Conservation (phyloP, 306 rosid genomes). For the Castanea mollissima region DNA sequence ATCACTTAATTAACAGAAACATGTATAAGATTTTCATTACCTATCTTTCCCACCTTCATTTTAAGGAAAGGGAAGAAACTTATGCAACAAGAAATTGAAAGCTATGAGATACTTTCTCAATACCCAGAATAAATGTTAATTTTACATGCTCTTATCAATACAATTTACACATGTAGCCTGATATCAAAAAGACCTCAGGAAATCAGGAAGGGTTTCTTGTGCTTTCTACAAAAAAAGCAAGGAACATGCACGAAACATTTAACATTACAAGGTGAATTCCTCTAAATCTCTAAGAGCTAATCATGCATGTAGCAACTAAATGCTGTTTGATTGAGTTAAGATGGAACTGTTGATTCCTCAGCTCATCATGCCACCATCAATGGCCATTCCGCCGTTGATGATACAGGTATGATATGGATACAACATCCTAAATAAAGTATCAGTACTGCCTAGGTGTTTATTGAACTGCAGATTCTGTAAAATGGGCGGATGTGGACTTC, state of each 20-base stretch:
- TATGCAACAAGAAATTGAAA: not conserved
- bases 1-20: not conserved
- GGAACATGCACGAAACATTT: not conserved
- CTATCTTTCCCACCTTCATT: not conserved
- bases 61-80: not conserved
- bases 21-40: not conserved
- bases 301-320: not conserved
- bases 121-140: not conserved
- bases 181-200: not conserved
- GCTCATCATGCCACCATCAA: conserved; percentile 47
- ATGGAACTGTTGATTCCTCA: conserved; percentile 28
- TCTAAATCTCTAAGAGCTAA: not conserved
- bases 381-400: conserved; percentile 18
- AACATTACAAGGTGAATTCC: not conserved
- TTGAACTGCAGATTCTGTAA: conserved; percentile 50
- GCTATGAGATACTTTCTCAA: not conserved
- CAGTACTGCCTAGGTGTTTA: not conserved
- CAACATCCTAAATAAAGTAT: too few relatives aligned
- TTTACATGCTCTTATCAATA: conserved; percentile 6
- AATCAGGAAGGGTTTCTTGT: not conserved
- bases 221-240: conserved; percentile 14
- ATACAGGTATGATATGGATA: too few relatives aligned
- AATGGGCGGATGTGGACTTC: conserved; percentile 34
- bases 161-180: not conserved
- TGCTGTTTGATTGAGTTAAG: not conserved